Percentiles rank a stretch among this genome's conserved stretches.
Evolutionary conservation across 257 asterid genomes (phyloP).

Genomic region (Handroanthus guayacan): DNA sequence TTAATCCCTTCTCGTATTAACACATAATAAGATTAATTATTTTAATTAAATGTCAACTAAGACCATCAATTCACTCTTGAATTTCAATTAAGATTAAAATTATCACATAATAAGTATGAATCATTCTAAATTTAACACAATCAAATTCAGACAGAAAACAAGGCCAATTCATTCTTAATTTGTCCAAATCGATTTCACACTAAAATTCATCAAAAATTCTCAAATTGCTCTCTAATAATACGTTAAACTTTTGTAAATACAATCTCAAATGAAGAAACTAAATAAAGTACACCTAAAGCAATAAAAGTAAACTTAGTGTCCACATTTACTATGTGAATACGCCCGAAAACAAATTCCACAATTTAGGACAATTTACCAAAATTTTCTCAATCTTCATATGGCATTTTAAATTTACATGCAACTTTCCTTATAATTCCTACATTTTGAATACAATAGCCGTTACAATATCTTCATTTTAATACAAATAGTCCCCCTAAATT

Average conservation of each 20-base stretch:
- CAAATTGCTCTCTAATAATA: background rate
- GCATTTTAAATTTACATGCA: slow-evolving; percentile 15
- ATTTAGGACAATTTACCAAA: slow-evolving; percentile 17
- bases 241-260: background rate
- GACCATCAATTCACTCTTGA: too few relatives aligned
- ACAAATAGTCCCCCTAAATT: background rate
- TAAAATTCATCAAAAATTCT: background rate
- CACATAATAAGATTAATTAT: too few relatives aligned
- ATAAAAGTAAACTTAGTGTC: background rate
- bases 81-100: too few relatives aligned
- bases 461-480: background rate
- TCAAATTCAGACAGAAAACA: too few relatives aligned
- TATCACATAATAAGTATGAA: too few relatives aligned
- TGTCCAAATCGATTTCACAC: too few relatives aligned
- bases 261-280: background rate
- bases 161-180: too few relatives aligned
- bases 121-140: too few relatives aligned
- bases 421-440: background rate
- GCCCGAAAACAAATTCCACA: background rate
- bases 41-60: too few relatives aligned
- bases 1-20: too few relatives aligned
- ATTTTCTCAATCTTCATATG: background rate
- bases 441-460: slow-evolving; percentile 30
- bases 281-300: too few relatives aligned
- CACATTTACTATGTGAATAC: background rate